phyloP scores from a whole-genome alignment of 805 yeast genomes.

The Suhomyces sp. region DNA sequence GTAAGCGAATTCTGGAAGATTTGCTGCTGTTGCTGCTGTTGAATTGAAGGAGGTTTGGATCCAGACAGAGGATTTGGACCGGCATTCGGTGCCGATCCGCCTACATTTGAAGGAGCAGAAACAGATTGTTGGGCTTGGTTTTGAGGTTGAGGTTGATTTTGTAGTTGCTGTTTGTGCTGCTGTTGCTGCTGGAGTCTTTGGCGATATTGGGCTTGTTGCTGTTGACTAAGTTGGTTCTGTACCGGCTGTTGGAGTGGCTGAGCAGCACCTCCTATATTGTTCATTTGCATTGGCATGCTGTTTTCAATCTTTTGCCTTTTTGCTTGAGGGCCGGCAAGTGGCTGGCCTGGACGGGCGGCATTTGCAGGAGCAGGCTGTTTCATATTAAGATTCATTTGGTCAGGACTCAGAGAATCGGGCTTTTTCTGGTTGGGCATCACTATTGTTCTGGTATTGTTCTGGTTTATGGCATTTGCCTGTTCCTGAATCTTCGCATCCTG shows the following conservation, averaged over 20 bases:
- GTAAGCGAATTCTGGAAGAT: conserved; percentile 40
- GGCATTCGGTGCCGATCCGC: background rate
- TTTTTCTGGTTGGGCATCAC: conserved; percentile 12
- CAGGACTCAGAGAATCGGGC: background rate
- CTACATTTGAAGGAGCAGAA: background rate
- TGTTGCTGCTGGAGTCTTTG: conserved; percentile 8
- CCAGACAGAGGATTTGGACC: background rate
- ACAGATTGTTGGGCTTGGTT: conserved; percentile 1
- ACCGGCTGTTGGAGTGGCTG: conserved; percentile 4
- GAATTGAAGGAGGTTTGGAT: conserved; percentile 4
- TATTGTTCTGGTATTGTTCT: conserved; percentile 37
- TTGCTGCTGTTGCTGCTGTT: conserved; percentile 44
- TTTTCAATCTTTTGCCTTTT: background rate
- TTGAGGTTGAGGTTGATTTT: background rate
- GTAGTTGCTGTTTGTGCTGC: conserved; percentile 1
- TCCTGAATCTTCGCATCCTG: conserved; percentile 41
- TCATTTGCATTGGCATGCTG: conserved; percentile 5
- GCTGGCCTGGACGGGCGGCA: background rate
- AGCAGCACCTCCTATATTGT: background rate
- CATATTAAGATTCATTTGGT: background rate
- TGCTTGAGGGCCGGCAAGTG: background rate
- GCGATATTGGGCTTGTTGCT: conserved; percentile 14
- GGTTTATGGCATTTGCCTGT: conserved; percentile 27
- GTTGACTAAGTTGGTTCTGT: conserved; percentile 19
- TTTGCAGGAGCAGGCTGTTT: background rate